Percentiles rank a stretch among this genome's conserved stretches.
These are phyloP conservation scores for Leucosporidium yakuticum DNA, from an alignment of 768 basidiomycete genomes.

Conservation along the genomic window DNA sequence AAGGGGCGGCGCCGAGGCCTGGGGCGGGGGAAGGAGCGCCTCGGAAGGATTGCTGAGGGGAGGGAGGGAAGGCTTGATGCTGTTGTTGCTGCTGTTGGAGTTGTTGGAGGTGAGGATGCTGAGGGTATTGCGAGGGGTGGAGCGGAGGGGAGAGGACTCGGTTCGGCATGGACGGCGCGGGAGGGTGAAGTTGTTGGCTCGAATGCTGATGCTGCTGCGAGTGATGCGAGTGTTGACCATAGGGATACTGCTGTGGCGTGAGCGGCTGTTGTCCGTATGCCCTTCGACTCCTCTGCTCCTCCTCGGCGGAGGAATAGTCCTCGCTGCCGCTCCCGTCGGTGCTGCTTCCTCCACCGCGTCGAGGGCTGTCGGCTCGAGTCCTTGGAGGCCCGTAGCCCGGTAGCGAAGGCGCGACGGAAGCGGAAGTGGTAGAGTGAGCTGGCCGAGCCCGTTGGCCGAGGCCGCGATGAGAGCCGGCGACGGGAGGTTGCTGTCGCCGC, in stretches of 20 bases:
- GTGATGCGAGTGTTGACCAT: too few species aligned
- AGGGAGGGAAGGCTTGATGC: too few species aligned
- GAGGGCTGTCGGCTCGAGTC: slow-evolving; percentile 2
- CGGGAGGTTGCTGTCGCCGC: neutral
- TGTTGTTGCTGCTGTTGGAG: neutral
- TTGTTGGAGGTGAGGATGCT: neutral
- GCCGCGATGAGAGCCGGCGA: neutral
- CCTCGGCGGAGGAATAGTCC: neutral
- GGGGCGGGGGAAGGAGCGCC: too few species aligned
- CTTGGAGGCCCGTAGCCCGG: slow-evolving; percentile 31
- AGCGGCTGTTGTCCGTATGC: too few species aligned
- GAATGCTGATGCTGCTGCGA: too few species aligned
- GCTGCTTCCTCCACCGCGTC: neutral
- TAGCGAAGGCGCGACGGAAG: neutral
- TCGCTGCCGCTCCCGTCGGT: neutral
- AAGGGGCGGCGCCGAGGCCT: too few species aligned
- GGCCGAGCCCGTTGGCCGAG: slow-evolving; percentile 6
- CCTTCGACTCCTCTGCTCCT: neutral
- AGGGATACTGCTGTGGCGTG: too few species aligned
- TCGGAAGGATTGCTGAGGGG: too few species aligned
- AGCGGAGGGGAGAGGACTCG: neutral
- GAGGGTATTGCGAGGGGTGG: neutral
- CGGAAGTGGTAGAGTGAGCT: slow-evolving; percentile 7
- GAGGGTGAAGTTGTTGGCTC: neutral
- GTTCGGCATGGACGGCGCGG: neutral